phyloP scores from a whole-genome alignment of 345 rosid genomes.

The Clausena lansium region DNA sequence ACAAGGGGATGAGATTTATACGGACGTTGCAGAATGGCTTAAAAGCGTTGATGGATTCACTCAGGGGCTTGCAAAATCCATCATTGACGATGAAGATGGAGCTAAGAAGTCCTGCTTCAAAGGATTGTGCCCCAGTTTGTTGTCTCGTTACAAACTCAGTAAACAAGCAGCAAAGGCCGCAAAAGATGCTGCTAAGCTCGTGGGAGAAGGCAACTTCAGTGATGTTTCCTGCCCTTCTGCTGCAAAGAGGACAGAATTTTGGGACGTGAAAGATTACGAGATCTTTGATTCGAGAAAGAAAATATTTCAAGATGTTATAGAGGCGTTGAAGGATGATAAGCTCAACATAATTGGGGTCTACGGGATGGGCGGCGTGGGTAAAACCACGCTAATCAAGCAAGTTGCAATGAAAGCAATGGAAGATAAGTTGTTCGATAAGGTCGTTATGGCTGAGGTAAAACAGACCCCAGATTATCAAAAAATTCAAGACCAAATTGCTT shows the following conservation, averaged over 20 bases:
- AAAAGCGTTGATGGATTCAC: neutral
- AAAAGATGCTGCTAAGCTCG: neutral
- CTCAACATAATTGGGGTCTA: too few relatives aligned
- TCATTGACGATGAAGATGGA: neutral
- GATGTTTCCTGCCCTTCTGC: too few relatives aligned
- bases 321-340: too few relatives aligned
- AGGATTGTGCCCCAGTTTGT: neutral
- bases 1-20: conserved; percentile 2
- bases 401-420: neutral
- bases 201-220: too few relatives aligned
- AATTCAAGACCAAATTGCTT: conserved; percentile 12
- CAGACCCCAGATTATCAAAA: neutral
- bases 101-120: neutral
- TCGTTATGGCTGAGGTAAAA: neutral
- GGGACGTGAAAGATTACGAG: too few relatives aligned
- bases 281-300: neutral
- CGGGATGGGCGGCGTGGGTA: conserved; percentile 20
- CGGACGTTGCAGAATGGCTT: neutral
- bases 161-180: neutral
- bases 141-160: neutral
- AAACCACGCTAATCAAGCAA: conserved; percentile 14
- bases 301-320: too few relatives aligned
- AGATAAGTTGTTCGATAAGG: neutral
- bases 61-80: neutral
- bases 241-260: too few relatives aligned